Evolutionary conservation across 2,329 filamentous ascomycete species (phyloP).

Genomic region (Canariomyces notabilis): DNA sequence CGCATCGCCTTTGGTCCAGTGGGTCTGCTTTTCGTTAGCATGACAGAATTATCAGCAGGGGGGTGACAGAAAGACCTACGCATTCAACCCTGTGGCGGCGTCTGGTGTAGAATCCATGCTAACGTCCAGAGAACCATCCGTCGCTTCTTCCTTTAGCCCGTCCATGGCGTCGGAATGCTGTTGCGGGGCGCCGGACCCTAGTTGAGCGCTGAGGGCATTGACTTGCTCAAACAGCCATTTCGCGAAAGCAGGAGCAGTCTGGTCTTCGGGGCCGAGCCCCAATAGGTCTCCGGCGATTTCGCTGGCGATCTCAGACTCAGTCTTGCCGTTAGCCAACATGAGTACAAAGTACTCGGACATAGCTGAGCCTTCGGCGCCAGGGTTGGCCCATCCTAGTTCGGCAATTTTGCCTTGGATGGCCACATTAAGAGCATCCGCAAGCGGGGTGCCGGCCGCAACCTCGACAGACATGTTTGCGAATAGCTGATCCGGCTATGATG

Average conservation of each 20-base stretch:
- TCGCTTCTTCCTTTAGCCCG: conserved; percentile 33
- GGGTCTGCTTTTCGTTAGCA: conserved; percentile 58
- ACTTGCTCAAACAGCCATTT: conserved; percentile 93
- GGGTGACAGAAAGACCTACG: conserved; percentile 42
- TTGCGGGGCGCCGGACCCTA: conserved; percentile 47
- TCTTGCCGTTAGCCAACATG: conserved; percentile 95
- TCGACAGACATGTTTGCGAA: conserved; percentile 65
- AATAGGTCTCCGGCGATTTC: conserved; percentile 88
- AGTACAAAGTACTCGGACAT: conserved; percentile 95
- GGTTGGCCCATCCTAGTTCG: conserved; percentile 87
- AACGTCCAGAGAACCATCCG: conserved; percentile 50
- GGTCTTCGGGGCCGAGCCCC: conserved; percentile 74
- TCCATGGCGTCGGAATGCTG: conserved; percentile 29
- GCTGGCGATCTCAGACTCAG: conserved; percentile 78
- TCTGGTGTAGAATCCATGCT: conserved; percentile 56
- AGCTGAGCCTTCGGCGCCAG: conserved; percentile 70
- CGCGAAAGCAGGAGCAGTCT: conserved; percentile 76
- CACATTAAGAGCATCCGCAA: conserved; percentile 76
- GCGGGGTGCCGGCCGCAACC: conserved; percentile 69
- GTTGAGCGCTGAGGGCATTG: conserved; percentile 57
- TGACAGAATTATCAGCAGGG: not conserved
- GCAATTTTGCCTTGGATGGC: conserved; percentile 86
- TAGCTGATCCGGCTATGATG: not conserved
- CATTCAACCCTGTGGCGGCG: conserved; percentile 46
- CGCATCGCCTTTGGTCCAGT: conserved; percentile 96